Evolutionary conservation across 1,139 yeast species (phyloP), one percentile per base, ranked within the genome.

Genomic region (Kodamaea arcana): DNA sequence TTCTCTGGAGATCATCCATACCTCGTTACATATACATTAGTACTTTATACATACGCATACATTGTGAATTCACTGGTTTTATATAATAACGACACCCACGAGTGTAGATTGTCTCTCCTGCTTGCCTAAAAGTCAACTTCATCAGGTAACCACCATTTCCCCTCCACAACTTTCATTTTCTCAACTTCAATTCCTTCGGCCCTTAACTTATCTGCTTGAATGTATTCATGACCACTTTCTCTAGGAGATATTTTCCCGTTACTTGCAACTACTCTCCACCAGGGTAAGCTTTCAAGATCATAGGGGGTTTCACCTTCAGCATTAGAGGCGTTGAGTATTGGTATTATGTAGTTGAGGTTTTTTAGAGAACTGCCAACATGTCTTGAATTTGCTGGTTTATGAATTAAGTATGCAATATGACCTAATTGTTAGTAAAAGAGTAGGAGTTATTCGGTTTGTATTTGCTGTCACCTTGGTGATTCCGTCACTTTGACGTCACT

Each of bases 181-280:
- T 46, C 51, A 1, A 76, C 79, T 4, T 37, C 58, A 0, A 80
- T 66, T 0, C 75, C 75, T 54, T 83, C 90, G 0, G 43, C 50
- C 10, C 56, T 40, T n/a, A 83, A 54, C 34, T 53, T 50, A 4
- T 60, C 58, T 3, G 71, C 69, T 49, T 83, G 94, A 13, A 50
- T 48, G 20, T 56, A 50, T 29, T 69, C 72, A n/a, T 75, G 70
- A 17, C 53, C 56, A 24, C 62, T 53, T 1, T 62, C 76, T 20
- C 87, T 58, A 1, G 73, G 71, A 2, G 88, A 74, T 2, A 84
- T 78, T 22, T 60, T 63, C 0, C 94, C 94, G 14, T 74, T 60
- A 13, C 83, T 64, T 31, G 73, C 72, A 14, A 84, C 60, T 2
- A 84, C 85, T 34, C 94, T 60, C 90, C 92, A 83, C 94, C 94